A percentile compares a stretch with the other conserved stretches of the same genome.
Conservation (phyloP, 2,329 filamentous ascomycete genomes). For the Fusarium euwallaceae region DNA sequence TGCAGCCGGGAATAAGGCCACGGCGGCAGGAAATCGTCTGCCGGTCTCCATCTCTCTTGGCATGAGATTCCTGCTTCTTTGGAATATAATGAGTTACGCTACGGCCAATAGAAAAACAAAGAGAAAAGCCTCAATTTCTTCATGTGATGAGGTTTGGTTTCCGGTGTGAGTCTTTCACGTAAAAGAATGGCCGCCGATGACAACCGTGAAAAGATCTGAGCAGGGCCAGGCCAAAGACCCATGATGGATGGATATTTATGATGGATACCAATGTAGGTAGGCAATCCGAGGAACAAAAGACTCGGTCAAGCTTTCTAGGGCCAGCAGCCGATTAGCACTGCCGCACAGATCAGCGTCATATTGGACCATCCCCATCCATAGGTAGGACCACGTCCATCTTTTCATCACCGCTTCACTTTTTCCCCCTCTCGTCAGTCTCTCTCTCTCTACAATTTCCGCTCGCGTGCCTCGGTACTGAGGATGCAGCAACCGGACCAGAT, state of each 20-base stretch:
- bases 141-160: neutral
- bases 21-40: neutral
- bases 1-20: slow-evolving; percentile 9
- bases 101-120: slow-evolving; percentile 19
- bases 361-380: neutral
- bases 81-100: slow-evolving; percentile 15
- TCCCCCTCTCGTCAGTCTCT: neutral
- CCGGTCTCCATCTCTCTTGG: slow-evolving; percentile 3
- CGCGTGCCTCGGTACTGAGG: slow-evolving; percentile 25
- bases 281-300: neutral
- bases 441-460: slow-evolving; percentile 24
- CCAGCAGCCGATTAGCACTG: slow-evolving; percentile 9
- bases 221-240: neutral
- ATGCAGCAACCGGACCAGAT: slow-evolving; percentile 21
- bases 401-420: slow-evolving; percentile 4
- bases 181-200: neutral
- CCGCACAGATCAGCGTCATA: slow-evolving; percentile 13
- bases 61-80: neutral
- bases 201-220: neutral
- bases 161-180: neutral
- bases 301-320: slow-evolving; percentile 9
- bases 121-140: neutral
- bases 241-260: neutral
- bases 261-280: neutral
- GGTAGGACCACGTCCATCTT: neutral